Base-by-base conservation (phyloP, 345 rosid genomes). In the Leavenworthia alabamica region DNA sequence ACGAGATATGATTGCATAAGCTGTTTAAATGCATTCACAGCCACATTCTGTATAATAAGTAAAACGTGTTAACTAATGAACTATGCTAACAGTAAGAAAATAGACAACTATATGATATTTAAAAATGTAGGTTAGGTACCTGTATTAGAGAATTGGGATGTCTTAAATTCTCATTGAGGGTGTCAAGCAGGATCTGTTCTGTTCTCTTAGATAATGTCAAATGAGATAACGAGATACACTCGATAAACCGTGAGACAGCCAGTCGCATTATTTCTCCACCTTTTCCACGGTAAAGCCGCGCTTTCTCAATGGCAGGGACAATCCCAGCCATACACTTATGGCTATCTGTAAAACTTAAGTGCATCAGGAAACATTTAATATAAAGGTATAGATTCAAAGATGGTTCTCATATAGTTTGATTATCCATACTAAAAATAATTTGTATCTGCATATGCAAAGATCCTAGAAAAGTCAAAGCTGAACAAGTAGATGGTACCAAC, bases 261-360 rank as follows among this genome's bases (percentile, higher is more conserved):
- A 83, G 74, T 7, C 97, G 93, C 98, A 92, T 92, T 73, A 92
- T 89, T 70, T 92, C 98, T 76, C 98, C 98, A 57, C 98, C 99
- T 79, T 93, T 93, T 54, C 99, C 99, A 29, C 96, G 91, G 65
- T 86, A 93, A 48, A 92, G 97, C 22, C 97, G 96, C 57, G 96
- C 99, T 80, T 89, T 89, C 74, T 93, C 97, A 64, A 92, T 85
- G 62, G 86, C 88, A 71, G 89, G 85, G 65, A 92, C 84, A 23
- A 93, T 58, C 27, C 85, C 91, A 72, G 94, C 90, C 72, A 86
- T 66, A 61, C 55, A 61, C 66, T 77, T 92, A 53, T 89, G 89
- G 62, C 64, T 85, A 48, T 85, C 97, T 92, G 88, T 58, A 11
- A 45, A 56, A 70, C 9, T 3, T 23, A n/a, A 56, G 15, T 24